phyloP scores from a whole-genome alignment of 2,329 filamentous ascomycete species.

The Epichloe uncinata region DNA sequence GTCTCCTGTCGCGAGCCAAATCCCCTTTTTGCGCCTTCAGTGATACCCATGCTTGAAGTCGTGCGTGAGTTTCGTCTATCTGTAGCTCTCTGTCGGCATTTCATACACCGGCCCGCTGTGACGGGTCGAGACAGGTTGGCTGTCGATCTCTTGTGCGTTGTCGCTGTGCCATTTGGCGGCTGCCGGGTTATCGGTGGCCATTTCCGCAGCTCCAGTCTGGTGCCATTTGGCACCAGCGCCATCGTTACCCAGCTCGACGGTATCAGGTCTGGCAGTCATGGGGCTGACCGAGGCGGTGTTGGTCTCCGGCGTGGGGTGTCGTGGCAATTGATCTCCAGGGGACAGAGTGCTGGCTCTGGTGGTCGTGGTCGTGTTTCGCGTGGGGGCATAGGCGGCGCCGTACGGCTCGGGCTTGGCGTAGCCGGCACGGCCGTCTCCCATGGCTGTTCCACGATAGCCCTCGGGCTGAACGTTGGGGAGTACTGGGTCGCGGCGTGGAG shows the following conservation, averaged over 20 bases:
- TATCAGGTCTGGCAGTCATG: slow-evolving; percentile 3
- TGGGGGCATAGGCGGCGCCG: slow-evolving; percentile 17
- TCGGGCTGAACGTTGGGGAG: slow-evolving; percentile 15
- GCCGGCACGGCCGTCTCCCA: slow-evolving; percentile 25
- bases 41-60: background rate
- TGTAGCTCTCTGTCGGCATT: slow-evolving; percentile 27
- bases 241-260: slow-evolving; percentile 10
- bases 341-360: slow-evolving; percentile 8
- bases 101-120: slow-evolving; percentile 27
- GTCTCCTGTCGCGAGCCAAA: background rate
- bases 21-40: background rate
- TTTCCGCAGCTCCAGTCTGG: slow-evolving; percentile 14
- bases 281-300: slow-evolving; percentile 8
- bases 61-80: slow-evolving; percentile 10
- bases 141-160: slow-evolving; percentile 26
- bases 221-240: slow-evolving; percentile 5
- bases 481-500: slow-evolving; percentile 14
- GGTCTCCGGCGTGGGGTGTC: slow-evolving; percentile 14
- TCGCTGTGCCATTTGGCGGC: slow-evolving; percentile 22
- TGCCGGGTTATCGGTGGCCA: slow-evolving; percentile 18
- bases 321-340: slow-evolving; percentile 11
- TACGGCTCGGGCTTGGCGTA: slow-evolving; percentile 25
- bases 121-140: slow-evolving; percentile 19
- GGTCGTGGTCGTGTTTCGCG: slow-evolving; percentile 10
- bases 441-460: slow-evolving; percentile 26